These are phyloP conservation scores for Pseudonitzschia pungens DNA, from an alignment of 108 stramenopile genomes.

Conservation along the genomic window DNA sequence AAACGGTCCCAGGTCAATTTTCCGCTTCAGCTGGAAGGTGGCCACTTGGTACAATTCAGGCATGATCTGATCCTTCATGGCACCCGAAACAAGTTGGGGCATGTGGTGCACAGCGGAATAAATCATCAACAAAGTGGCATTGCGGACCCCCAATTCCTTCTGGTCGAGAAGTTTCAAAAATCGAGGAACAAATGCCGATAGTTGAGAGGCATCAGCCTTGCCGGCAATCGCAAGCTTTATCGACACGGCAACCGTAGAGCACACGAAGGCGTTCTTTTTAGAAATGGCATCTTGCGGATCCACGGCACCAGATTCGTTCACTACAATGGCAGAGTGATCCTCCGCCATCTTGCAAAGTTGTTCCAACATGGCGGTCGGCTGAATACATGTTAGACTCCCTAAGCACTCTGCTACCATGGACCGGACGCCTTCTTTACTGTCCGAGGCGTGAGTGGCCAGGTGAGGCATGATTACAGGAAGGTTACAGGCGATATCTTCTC, in stretches of 20 bases:
- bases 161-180: conserved; percentile 72
- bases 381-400: conserved; percentile 82
- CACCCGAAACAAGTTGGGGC: conserved; percentile 73
- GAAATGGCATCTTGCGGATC: conserved; percentile 46
- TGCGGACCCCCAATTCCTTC: conserved; percentile 84
- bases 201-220: conserved; percentile 51
- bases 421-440: conserved; percentile 89
- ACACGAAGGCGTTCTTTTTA: conserved; percentile 57
- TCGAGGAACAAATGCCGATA: conserved; percentile 69
- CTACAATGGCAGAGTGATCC: conserved; percentile 33
- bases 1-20: conserved; percentile 97
- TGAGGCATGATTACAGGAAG: conserved; percentile 78
- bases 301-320: conserved; percentile 32
- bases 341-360: conserved; percentile 50
- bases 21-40: conserved; percentile 80
- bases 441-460: conserved; percentile 70
- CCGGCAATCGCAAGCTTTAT: conserved; percentile 87
- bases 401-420: conserved; percentile 97
- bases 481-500: conserved; percentile 50
- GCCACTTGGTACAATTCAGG: conserved; percentile 78
- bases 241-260: conserved; percentile 87
- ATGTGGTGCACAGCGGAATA: conserved; percentile 93
- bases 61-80: conserved; percentile 72
- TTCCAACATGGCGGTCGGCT: conserved; percentile 68
- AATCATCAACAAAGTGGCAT: conserved; percentile 88